Conservation (phyloP, 768 basidiomycete genomes). For the Harrya chromipes region DNA sequence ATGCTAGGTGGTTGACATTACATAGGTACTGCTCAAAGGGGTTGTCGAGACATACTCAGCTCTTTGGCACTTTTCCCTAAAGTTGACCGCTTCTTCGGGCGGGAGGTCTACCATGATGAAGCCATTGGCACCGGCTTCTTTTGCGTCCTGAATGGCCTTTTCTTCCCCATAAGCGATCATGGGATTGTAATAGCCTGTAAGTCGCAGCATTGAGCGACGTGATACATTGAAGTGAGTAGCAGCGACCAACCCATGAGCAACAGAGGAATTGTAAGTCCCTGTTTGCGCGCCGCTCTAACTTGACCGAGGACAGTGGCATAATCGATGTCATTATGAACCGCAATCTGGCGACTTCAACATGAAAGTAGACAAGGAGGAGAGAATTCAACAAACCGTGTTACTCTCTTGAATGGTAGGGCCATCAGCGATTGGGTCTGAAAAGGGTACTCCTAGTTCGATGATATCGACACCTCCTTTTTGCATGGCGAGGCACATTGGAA, state of each 20-base stretch:
- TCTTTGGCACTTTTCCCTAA: conserved; percentile 83
- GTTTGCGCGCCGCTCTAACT: conserved; percentile 72
- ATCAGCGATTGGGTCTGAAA: conserved; percentile 92
- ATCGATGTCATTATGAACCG: conserved; percentile 76
- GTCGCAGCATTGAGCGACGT: neutral
- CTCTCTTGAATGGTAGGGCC: conserved; percentile 91
- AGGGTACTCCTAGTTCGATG: conserved; percentile 83
- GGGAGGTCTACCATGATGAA: conserved; percentile 98
- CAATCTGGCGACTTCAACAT: conserved; percentile 53
- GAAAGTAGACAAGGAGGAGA: neutral
- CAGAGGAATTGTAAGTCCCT: conserved; percentile 82
- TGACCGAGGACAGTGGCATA: conserved; percentile 72
- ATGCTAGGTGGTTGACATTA: conserved; percentile 48
- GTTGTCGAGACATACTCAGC: conserved; percentile 54
- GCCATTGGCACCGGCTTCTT: conserved; percentile 89
- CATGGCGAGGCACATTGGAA: conserved; percentile 87
- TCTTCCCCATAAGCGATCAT: conserved; percentile 94
- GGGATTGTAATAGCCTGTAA: conserved; percentile 94
- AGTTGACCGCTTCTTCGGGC: conserved; percentile 90
- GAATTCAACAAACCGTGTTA: conserved; percentile 63
- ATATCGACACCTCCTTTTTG: conserved; percentile 91
- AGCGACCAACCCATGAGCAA: conserved; percentile 37
- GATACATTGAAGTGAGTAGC: neutral
- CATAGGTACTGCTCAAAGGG: neutral
- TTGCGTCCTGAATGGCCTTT: conserved; percentile 86